phyloP scores from a whole-genome alignment of 73 alveolate species.

The Breviolum minutum region DNA sequence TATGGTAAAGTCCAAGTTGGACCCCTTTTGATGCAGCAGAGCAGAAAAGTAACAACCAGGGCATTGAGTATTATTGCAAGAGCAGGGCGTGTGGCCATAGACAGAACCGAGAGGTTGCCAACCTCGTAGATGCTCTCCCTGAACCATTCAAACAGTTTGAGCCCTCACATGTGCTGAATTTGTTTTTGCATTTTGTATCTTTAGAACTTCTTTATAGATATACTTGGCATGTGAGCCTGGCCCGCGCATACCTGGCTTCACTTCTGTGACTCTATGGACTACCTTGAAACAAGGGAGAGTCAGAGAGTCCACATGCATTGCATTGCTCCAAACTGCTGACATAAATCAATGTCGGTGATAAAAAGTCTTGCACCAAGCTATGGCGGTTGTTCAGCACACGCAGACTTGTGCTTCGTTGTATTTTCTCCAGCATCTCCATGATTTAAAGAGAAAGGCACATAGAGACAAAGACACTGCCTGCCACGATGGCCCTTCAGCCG shows the following conservation, averaged over 20 bases:
- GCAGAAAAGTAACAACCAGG: neutral
- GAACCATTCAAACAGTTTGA: too few relatives aligned
- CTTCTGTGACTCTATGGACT: neutral
- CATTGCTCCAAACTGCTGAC: conserved; percentile 3
- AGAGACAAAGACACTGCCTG: too few relatives aligned
- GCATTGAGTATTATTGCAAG: neutral
- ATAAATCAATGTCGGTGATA: conserved; percentile 10
- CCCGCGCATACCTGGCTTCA: neutral
- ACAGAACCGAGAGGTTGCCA: too few relatives aligned
- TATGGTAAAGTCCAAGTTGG: conserved; percentile 60
- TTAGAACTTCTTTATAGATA: too few relatives aligned
- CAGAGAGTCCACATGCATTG: conserved; percentile 18
- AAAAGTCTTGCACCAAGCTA: neutral
- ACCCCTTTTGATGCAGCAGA: conserved; percentile 49
- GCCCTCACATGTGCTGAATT: too few relatives aligned
- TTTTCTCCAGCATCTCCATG: too few relatives aligned
- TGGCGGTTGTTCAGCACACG: neutral
- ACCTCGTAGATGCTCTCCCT: too few relatives aligned
- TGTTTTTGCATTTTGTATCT: too few relatives aligned
- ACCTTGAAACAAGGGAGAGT: conserved; percentile 55
- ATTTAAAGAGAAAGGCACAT: too few relatives aligned
- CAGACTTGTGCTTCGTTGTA: neutral
- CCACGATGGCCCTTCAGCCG: too few relatives aligned
- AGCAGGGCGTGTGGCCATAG: neutral
- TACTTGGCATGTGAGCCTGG: neutral